These are phyloP conservation scores for Cajanus cajan DNA, from an alignment of 306 rosid genomes.

Conservation along the genomic window DNA sequence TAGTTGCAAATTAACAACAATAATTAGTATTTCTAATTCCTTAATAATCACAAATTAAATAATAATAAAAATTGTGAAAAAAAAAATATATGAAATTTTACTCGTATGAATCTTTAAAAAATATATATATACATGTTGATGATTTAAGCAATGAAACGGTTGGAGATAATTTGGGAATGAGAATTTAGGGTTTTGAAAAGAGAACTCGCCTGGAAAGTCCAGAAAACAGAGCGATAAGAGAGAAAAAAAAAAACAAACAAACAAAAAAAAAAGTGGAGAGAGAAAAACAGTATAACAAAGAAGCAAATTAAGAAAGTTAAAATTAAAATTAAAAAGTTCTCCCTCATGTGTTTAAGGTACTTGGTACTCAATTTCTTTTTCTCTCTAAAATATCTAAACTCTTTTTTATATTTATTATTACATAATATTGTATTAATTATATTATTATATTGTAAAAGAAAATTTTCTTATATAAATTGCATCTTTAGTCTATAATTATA, in stretches of 20 bases:
- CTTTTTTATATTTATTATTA: too few relatives aligned
- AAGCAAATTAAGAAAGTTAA: neutral
- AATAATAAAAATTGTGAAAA: neutral
- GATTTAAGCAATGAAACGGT: slow-evolving; percentile 30
- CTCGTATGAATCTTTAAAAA: neutral
- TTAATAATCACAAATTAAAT: slow-evolving; percentile 22
- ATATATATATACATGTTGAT: neutral
- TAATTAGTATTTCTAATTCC: neutral
- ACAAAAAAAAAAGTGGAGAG: slow-evolving; percentile 6
- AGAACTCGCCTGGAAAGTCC: slow-evolving; percentile 35
- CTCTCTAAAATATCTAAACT: too few relatives aligned
- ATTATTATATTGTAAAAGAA: too few relatives aligned
- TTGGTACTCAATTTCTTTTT: neutral
- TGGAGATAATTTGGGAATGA: neutral
- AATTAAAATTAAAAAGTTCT: neutral
- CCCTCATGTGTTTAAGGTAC: slow-evolving; percentile 18
- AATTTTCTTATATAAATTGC: too few relatives aligned
- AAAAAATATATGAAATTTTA: neutral
- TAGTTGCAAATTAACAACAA: neutral
- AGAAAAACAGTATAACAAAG: slow-evolving; percentile 41
- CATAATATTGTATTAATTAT: too few relatives aligned
- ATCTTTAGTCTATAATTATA: too few relatives aligned
- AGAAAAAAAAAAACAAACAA: slow-evolving; percentile 20
- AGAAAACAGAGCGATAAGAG: slow-evolving; percentile 42
- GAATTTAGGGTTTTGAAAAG: slow-evolving; percentile 3